Conservation (phyloP, 75 land plant species). For the Cryptomeria japonica region DNA sequence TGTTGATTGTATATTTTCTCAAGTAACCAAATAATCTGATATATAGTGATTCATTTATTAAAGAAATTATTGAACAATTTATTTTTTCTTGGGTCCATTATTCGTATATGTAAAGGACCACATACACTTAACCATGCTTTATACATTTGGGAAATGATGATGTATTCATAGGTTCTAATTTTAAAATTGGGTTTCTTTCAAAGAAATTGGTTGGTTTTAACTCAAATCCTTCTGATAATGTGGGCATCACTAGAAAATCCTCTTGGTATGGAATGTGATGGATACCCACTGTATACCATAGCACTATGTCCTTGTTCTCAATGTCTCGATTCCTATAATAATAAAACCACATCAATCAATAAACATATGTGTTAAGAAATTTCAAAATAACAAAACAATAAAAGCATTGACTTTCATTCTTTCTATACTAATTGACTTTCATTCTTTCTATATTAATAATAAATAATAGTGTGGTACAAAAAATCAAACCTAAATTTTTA, state of each 20-base stretch:
- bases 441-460: too few relatives aligned
- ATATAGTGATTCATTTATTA: too few relatives aligned
- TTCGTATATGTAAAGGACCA: too few relatives aligned
- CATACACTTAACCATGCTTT: not conserved
- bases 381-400: not conserved
- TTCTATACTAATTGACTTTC: not conserved
- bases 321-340: conserved; percentile 46
- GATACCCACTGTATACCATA: conserved; percentile 69
- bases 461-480: too few relatives aligned
- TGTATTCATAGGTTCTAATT: not conserved
- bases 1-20: too few relatives aligned
- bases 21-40: too few relatives aligned
- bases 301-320: conserved; percentile 57
- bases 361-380: not conserved
- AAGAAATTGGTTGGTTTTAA: conserved; percentile 69
- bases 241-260: conserved; percentile 66
- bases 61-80: too few relatives aligned
- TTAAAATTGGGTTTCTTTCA: conserved; percentile 51
- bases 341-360: not conserved
- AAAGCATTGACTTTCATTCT: not conserved
- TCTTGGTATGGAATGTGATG: conserved; percentile 77
- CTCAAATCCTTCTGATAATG: conserved; percentile 41
- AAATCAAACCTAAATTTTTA: too few relatives aligned
- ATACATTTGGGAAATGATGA: not conserved
- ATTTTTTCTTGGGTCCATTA: too few relatives aligned